Percentiles rank a stretch among this genome's conserved stretches.
Evolutionary conservation across 352 stramenopile genomes (phyloP).

Genomic region (Phytophthora podocarpi): DNA sequence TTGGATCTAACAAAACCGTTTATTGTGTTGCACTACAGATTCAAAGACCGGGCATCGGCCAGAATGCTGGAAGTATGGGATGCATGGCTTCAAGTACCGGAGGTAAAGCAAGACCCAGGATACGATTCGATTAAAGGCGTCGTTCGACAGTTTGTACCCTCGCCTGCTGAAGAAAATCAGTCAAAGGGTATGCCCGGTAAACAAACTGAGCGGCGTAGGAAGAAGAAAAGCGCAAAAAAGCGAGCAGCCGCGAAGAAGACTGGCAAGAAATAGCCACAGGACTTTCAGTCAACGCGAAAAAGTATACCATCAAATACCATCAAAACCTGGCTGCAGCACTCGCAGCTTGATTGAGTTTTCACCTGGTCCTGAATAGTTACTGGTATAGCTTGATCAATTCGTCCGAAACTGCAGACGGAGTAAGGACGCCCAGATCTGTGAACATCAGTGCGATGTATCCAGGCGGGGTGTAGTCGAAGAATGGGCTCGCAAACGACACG

Average conservation of each 20-base stretch:
- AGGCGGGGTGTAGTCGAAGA: constrained; percentile 97
- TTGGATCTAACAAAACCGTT: background rate
- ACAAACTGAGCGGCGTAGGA: constrained; percentile 12
- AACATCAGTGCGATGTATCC: constrained; percentile 99
- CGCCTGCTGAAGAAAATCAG: constrained; percentile 4
- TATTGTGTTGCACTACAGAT: constrained; percentile 34
- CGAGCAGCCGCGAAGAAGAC: constrained; percentile 1
- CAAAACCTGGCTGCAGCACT: too few relatives aligned
- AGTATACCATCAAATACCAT: background rate
- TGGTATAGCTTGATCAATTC: constrained; percentile 99
- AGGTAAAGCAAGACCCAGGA: constrained; percentile 51
- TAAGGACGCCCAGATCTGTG: constrained; percentile 98
- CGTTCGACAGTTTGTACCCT: constrained; percentile 58
- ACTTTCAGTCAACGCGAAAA: background rate
- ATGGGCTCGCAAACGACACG: constrained; percentile 88
- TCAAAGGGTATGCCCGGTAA: background rate
- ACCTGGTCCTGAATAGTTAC: constrained; percentile 53
- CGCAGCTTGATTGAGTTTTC: constrained; percentile 15
- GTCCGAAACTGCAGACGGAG: constrained; percentile 97
- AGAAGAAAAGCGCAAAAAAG: constrained; percentile 17
- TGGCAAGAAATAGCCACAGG: constrained; percentile 10
- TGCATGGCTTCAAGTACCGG: constrained; percentile 57
- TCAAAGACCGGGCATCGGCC: constrained; percentile 67
- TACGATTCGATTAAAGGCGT: constrained; percentile 56
- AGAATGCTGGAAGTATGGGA: constrained; percentile 79